These are phyloP conservation scores for Sordariomycetes sp. DNA, from an alignment of 2,329 filamentous ascomycete genomes.

Conservation along the genomic window DNA sequence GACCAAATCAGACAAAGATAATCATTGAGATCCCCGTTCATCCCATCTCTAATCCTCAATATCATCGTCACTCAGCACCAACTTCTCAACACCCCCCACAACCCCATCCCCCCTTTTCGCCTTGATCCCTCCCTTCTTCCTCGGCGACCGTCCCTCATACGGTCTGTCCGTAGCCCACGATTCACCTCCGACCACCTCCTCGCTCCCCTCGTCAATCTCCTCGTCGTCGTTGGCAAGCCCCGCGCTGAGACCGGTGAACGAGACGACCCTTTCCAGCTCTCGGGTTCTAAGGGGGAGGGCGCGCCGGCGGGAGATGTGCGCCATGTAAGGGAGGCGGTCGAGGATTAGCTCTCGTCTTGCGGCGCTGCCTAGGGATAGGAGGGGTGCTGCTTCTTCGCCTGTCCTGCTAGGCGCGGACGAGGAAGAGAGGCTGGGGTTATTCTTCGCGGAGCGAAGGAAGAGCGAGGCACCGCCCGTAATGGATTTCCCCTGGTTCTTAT, in stretches of 20 bases:
- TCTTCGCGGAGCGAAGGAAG: constrained; percentile 29
- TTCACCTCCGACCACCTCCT: constrained; percentile 27
- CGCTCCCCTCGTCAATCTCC: constrained; percentile 29
- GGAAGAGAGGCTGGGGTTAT: constrained; percentile 6
- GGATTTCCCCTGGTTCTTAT: constrained; percentile 15
- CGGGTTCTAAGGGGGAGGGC: constrained; percentile 22
- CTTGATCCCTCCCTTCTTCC: constrained; percentile 29
- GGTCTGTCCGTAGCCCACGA: constrained; percentile 50
- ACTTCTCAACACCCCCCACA: constrained; percentile 40
- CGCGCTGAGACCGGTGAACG: constrained; percentile 46
- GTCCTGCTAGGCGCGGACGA: constrained; percentile 4
- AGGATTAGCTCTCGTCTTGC: constrained; percentile 64
- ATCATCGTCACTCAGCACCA: constrained; percentile 71
- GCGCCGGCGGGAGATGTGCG: constrained; percentile 42
- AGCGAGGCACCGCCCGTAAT: constrained; percentile 31
- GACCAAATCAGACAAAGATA: background rate
- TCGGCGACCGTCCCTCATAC: constrained; percentile 36
- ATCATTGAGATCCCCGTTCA: background rate
- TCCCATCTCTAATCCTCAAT: constrained; percentile 40
- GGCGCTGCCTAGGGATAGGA: constrained; percentile 49
- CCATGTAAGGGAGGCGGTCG: constrained; percentile 78
- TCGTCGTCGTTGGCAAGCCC: constrained; percentile 39
- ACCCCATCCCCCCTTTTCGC: constrained; percentile 10
- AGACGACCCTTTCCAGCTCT: constrained; percentile 55
- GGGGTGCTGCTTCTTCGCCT: constrained; percentile 14